Percentiles rank a stretch among this genome's conserved stretches.
phyloP scores from a whole-genome alignment of 805 yeast genomes.

The Barnettozyma wickerhamii region DNA sequence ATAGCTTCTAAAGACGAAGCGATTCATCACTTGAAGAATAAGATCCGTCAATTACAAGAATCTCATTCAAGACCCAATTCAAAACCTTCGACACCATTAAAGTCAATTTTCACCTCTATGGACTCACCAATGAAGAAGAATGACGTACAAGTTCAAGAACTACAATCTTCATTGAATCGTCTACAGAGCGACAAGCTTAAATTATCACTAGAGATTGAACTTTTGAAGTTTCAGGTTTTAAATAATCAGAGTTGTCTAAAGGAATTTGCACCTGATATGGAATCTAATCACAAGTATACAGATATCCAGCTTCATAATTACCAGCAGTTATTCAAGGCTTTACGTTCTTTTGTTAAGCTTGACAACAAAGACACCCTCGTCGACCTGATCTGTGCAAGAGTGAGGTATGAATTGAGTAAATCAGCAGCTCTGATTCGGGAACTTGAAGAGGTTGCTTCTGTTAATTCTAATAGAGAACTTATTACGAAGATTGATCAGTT shows the following conservation, averaged over 20 bases:
- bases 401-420: neutral
- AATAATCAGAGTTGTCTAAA: conserved; percentile 1
- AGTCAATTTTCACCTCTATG: neutral
- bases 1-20: conserved; percentile 14
- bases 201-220: neutral
- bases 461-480: neutral
- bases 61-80: neutral
- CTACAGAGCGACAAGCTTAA: neutral
- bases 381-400: neutral
- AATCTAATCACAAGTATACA: neutral
- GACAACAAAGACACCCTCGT: conserved; percentile 1
- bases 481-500: neutral
- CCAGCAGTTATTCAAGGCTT: neutral
- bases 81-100: neutral
- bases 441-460: neutral
- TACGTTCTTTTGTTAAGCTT: neutral
- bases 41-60: neutral
- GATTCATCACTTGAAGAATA: conserved; percentile 9
- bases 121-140: neutral
- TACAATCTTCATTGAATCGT: neutral
- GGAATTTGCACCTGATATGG: neutral
- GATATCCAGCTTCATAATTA: conserved; percentile 1
- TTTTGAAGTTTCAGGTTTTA: neutral
- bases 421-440: neutral
- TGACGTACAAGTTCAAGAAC: neutral